A percentile compares a stretch with the other conserved stretches of the same genome.
Evolutionary conservation across 1,284 basidiomycete genomes (phyloP).

Genomic region (Phlebopus sp.): DNA sequence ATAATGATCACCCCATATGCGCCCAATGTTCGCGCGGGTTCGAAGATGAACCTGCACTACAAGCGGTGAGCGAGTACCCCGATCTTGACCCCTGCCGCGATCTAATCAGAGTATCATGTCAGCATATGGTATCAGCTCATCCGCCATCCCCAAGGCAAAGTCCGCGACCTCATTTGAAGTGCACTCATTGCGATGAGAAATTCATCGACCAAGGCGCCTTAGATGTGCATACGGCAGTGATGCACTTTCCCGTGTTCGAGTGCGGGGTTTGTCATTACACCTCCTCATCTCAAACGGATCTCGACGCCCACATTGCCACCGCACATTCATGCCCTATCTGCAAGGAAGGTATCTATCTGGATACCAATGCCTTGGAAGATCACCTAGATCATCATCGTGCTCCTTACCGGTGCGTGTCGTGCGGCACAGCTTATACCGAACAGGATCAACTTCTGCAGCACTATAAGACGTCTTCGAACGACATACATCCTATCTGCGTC

Average conservation of each 20-base stretch:
- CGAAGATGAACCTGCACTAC: conserved; percentile 25
- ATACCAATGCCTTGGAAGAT: conserved; percentile 23
- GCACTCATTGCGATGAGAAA: conserved; percentile 10
- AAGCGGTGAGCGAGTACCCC: conserved; percentile 15
- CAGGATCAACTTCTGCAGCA: conserved; percentile 28
- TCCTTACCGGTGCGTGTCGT: conserved; percentile 25
- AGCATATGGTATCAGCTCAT: conserved; percentile 21
- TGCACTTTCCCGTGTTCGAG: conserved; percentile 10
- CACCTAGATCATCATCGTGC: conserved; percentile 30
- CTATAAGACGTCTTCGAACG: conserved; percentile 22
- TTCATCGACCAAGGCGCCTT: conserved; percentile 9
- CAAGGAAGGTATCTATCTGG: conserved; percentile 30
- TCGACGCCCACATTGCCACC: conserved; percentile 30
- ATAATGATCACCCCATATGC: conserved; percentile 28
- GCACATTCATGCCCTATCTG: conserved; percentile 33
- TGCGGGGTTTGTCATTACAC: conserved; percentile 28
- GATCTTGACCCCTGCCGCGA: neutral
- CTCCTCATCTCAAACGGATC: conserved; percentile 22
- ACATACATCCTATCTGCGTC: conserved; percentile 26
- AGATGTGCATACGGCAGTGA: conserved; percentile 4
- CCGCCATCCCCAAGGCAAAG: conserved; percentile 9
- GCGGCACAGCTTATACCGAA: conserved; percentile 23
- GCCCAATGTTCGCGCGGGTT: conserved; percentile 25
- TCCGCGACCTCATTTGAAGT: conserved; percentile 6
- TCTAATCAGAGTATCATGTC: conserved; percentile 12